Conservation (phyloP, 305 asterid species). For the Plantago coronopus region DNA sequence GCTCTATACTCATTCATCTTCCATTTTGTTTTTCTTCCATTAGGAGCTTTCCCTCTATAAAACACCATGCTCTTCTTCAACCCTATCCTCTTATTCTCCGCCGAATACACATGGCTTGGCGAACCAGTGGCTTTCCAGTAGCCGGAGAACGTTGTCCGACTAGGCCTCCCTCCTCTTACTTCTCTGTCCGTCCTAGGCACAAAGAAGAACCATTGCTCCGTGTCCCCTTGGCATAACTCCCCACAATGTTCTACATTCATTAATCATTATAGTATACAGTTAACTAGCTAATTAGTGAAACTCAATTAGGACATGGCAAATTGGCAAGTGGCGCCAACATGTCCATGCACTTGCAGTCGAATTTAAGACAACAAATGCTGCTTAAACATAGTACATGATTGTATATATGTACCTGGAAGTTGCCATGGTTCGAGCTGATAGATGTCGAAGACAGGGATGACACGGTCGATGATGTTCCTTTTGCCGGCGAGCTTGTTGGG, state of each 20-base stretch:
- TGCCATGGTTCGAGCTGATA: slow-evolving; percentile 50
- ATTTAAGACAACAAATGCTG: no score
- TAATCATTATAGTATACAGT: no score
- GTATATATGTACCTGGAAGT: slow-evolving; percentile 39
- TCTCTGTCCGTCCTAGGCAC: slow-evolving; percentile 49
- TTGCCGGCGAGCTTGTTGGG: slow-evolving; percentile 32
- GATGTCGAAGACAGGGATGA: slow-evolving; percentile 45
- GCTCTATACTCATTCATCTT: slow-evolving; percentile 67
- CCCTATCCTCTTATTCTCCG: slow-evolving; percentile 45
- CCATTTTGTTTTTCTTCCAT: slow-evolving; percentile 56
- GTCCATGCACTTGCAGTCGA: no score
- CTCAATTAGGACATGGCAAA: no score
- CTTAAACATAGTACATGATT: no score
- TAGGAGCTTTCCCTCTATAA: slow-evolving; percentile 54
- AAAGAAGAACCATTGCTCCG: slow-evolving; percentile 67
- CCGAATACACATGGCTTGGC: slow-evolving; percentile 51
- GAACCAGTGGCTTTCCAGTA: slow-evolving; percentile 78
- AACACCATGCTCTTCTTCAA: slow-evolving; percentile 64
- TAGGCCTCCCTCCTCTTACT: slow-evolving; percentile 55
- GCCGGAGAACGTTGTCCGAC: slow-evolving; percentile 50
- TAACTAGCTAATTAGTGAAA: no score
- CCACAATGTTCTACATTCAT: slow-evolving; percentile 41
- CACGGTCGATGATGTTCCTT: slow-evolving; percentile 24
- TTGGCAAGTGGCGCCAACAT: no score
- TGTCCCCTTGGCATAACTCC: slow-evolving; percentile 50